Evolutionary conservation across 306 rosid species (phyloP).

Genomic region (Fragaria ananassa): DNA sequence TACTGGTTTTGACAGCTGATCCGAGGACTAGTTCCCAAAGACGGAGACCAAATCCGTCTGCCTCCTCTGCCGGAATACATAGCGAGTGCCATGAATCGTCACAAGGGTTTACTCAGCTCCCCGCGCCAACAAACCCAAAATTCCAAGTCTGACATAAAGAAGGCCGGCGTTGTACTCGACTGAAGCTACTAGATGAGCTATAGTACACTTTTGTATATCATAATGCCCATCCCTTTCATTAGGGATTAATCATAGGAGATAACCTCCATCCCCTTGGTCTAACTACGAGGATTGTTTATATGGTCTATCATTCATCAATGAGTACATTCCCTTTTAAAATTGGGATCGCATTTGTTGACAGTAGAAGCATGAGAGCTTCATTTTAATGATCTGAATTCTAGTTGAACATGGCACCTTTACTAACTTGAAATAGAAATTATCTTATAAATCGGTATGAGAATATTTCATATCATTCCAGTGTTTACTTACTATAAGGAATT

Average conservation of each 20-base stretch:
- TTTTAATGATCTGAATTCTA: too few species aligned
- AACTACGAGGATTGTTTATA: too few species aligned
- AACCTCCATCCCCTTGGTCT: too few species aligned
- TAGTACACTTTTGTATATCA: too few species aligned
- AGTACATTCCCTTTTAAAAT: background rate
- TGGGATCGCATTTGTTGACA: background rate
- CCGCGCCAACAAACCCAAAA: slow-evolving; percentile 9
- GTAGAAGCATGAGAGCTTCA: background rate
- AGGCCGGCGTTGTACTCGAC: slow-evolving; percentile 25
- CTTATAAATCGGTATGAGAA: too few species aligned
- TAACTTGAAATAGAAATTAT: too few species aligned
- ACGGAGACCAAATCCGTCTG: slow-evolving; percentile 34
- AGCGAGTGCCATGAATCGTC: slow-evolving; percentile 36
- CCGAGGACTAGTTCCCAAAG: slow-evolving; percentile 41
- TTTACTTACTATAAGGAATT: too few species aligned
- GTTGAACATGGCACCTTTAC: too few species aligned
- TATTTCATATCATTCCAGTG: too few species aligned
- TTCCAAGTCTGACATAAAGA: slow-evolving; percentile 13
- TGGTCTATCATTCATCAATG: background rate
- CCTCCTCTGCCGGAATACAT: slow-evolving; percentile 44
- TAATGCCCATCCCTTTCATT: too few species aligned
- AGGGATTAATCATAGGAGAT: too few species aligned
- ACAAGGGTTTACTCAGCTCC: slow-evolving; percentile 27
- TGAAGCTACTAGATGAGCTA: slow-evolving; percentile 15
- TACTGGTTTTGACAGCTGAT: slow-evolving; percentile 49